Evolutionary conservation across 2,329 filamentous ascomycete species (phyloP).

Genomic region (Monilinia aucupariae): DNA sequence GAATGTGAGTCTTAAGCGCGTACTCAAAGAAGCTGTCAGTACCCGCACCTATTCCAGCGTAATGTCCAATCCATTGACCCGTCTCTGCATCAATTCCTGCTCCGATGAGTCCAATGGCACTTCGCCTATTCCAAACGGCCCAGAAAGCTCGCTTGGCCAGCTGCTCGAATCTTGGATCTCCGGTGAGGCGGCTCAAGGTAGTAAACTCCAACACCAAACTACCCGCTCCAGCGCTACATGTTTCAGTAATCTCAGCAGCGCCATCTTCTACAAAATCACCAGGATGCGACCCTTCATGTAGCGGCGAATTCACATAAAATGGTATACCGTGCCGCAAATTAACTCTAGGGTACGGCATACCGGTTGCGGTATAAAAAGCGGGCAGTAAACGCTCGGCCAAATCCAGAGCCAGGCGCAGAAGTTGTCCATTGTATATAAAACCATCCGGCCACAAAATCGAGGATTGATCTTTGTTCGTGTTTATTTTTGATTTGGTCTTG

Average conservation of each 20-base stretch:
- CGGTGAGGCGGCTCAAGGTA: conserved; percentile 80
- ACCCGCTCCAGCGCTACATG: conserved; percentile 93
- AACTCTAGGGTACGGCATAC: conserved; percentile 89
- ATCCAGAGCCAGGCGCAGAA: conserved; percentile 83
- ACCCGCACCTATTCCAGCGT: conserved; percentile 91
- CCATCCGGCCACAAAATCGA: conserved; percentile 69
- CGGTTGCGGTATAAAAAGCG: conserved; percentile 86
- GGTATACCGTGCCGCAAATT: conserved; percentile 88
- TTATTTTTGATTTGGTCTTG: conserved; percentile 11
- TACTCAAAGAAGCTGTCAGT: conserved; percentile 99
- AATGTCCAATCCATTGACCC: conserved; percentile 81
- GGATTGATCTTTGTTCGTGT: conserved; percentile 37
- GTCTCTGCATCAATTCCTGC: conserved; percentile 89
- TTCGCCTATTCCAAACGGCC: conserved; percentile 89
- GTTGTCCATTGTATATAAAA: conserved; percentile 80
- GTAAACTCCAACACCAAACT: conserved; percentile 92
- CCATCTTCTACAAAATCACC: conserved; percentile 37
- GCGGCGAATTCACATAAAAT: conserved; percentile 81
- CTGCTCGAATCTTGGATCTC: conserved; percentile 81
- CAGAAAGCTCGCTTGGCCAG: conserved; percentile 90
- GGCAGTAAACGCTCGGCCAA: conserved; percentile 78
- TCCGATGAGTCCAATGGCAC: conserved; percentile 79
- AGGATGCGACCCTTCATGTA: conserved; percentile 54
- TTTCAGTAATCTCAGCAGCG: conserved; percentile 75
- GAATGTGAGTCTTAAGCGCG: conserved; percentile 85